Conservation (phyloP, 2,329 filamentous ascomycete genomes). For the Purpureocillium lavendulum region DNA sequence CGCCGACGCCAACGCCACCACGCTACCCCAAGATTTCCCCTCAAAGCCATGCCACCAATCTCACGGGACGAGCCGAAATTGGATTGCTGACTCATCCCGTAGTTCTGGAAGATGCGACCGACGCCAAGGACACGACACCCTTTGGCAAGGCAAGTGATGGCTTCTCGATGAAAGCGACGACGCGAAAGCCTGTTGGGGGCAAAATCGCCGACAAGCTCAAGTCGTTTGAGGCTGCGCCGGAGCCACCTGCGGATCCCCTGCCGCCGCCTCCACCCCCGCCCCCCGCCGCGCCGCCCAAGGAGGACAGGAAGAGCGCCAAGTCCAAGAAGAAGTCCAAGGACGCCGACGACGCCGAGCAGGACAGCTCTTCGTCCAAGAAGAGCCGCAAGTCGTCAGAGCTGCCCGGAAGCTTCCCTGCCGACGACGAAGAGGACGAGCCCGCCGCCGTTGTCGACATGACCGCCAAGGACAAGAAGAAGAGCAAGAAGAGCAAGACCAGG, state of each 20-base stretch:
- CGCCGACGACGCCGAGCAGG: constrained; percentile 20
- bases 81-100: constrained; percentile 40
- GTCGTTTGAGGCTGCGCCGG: constrained; percentile 41
- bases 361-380: constrained; percentile 23
- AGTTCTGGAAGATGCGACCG: constrained; percentile 35
- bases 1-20: neutral
- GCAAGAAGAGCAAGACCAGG: constrained; percentile 25
- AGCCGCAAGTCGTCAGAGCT: constrained; percentile 12
- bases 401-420: constrained; percentile 50
- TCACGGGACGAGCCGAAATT: constrained; percentile 31
- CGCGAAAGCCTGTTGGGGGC: constrained; percentile 39
- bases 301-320: constrained; percentile 18
- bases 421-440: constrained; percentile 40
- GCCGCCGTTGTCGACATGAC: constrained; percentile 43
- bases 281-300: constrained; percentile 21
- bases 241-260: constrained; percentile 26
- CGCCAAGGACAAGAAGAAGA: constrained; percentile 26
- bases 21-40: constrained; percentile 8
- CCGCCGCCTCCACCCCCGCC: constrained; percentile 28
- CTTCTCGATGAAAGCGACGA: constrained; percentile 29
- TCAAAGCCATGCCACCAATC: constrained; percentile 7
- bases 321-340: constrained; percentile 31
- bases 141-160: constrained; percentile 25
- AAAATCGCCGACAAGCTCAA: constrained; percentile 50
- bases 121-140: constrained; percentile 30